Base-by-base conservation (phyloP, 2,329 filamentous ascomycete genomes). In the Talaromyces sp. region DNA sequence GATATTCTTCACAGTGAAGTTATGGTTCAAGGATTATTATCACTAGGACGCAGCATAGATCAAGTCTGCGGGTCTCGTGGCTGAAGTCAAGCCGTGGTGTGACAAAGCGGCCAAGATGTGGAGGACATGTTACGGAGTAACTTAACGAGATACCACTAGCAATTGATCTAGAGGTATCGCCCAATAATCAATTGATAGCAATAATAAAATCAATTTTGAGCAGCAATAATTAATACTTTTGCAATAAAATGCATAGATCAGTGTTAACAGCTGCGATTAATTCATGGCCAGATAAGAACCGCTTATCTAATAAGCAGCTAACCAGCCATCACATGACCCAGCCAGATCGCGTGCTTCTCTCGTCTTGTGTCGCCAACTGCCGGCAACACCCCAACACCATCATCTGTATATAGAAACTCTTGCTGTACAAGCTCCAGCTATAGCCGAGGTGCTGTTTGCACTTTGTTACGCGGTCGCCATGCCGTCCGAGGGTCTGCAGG, bases 401-500 rank as follows among this genome's bases (percentile, higher is more conserved):
- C 21, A 14, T 46, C 43, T 24, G 43, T 21, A 46, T 21, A 46
- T n/a, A 43, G 8, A 4, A 4, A 19, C 8, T 12, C n/a, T 46
- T 24, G 14, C 19, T 24, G n/a, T 21, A 46, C 43, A 9, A 12
- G 14, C 9, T 38, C 7, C 35, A n/a, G 35, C 19, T 46, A 19
- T 46, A 24, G 43, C 4, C 43, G 43, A 24, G 19, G 43, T 46
- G 43, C 48, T 52, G 21, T 29, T 52, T 10, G 24, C 48, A 29
- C 24, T 21, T 21, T 12, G 17, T 11, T 52, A 27, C 48, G 48
- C 26, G 24, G 27, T 24, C 51, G 32, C n/a, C 27, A 75, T 75
- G 71, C 46, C 64, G 4, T 65, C 71, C 8, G 71, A 75, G 60
- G 41, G 26, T 52, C 58, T 67, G 19, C 70, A 74, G 64, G 63